Conservation (phyloP, 2,329 filamentous ascomycete genomes). For the Sporothrix humicola region DNA sequence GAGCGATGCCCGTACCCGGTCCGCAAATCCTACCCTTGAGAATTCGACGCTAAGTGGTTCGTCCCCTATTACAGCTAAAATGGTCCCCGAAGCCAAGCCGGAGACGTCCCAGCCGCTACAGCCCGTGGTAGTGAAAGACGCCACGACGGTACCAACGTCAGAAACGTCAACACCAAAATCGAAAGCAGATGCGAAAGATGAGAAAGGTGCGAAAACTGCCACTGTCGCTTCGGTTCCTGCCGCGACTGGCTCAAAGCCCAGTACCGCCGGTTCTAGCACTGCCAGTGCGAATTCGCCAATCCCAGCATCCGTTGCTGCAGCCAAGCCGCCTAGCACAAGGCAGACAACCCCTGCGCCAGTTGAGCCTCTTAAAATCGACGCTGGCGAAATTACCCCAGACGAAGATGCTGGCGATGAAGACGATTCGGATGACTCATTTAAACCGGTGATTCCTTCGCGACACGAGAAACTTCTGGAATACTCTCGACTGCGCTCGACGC, state of each 20-base stretch:
- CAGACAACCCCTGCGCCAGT: conserved; percentile 1
- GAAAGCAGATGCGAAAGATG: not conserved
- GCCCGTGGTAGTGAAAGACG: conserved; percentile 31
- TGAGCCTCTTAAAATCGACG: conserved; percentile 25
- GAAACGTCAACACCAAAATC: not conserved
- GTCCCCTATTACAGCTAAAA: conserved; percentile 35
- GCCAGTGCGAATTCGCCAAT: not conserved
- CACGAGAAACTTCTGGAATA: conserved; percentile 29
- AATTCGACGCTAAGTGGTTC: conserved; percentile 36
- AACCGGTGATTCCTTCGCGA: conserved; percentile 7
- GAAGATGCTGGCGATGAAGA: conserved; percentile 9
- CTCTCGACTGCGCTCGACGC: conserved; percentile 17
- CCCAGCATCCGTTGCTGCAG: not conserved
- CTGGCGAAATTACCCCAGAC: conserved; percentile 27
- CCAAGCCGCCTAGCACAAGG: conserved; percentile 12
- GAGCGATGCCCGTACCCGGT: conserved; percentile 2
- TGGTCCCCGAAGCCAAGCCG: conserved; percentile 34
- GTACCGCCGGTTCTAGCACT: not conserved
- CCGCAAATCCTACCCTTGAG: conserved; percentile 11
- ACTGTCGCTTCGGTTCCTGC: not conserved
- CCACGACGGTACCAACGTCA: not conserved
- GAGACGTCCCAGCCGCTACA: conserved; percentile 35
- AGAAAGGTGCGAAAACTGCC: not conserved
- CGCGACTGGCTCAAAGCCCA: not conserved
- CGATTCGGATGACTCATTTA: conserved; percentile 30